Conservation (phyloP, 1,284 basidiomycete species). For the Papiliotrema nemorosa region DNA sequence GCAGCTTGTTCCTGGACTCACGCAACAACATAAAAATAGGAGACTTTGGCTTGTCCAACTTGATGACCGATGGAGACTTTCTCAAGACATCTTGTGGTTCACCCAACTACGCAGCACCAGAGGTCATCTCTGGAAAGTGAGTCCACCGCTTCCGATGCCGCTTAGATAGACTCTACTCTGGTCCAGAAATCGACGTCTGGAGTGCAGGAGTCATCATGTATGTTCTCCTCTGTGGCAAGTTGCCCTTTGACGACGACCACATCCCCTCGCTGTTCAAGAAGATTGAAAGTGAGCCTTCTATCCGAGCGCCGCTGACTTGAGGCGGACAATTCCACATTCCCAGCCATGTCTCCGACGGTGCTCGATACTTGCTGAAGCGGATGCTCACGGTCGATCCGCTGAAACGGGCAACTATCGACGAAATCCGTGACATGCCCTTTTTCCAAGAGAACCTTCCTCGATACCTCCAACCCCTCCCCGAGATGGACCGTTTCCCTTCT, state of each 20-base stretch:
- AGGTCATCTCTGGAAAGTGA: slow-evolving; percentile 81
- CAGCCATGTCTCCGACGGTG: slow-evolving; percentile 68
- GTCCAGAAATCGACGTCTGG: slow-evolving; percentile 98
- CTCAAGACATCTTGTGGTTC: slow-evolving; percentile 91
- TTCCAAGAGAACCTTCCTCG: slow-evolving; percentile 78
- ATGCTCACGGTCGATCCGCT: slow-evolving; percentile 92
- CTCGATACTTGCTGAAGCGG: slow-evolving; percentile 68
- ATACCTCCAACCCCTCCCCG: slow-evolving; percentile 80
- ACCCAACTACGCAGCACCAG: slow-evolving; percentile 94
- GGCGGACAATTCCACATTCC: slow-evolving; percentile 84
- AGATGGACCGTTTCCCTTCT: slow-evolving; percentile 40
- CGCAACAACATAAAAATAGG: slow-evolving; percentile 77
- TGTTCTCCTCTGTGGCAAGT: slow-evolving; percentile 85
- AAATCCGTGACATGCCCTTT: slow-evolving; percentile 84
- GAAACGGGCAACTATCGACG: slow-evolving; percentile 84
- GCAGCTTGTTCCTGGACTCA: slow-evolving; percentile 53
- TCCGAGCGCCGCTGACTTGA: slow-evolving; percentile 38
- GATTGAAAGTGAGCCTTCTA: slow-evolving; percentile 68
- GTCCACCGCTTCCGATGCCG: slow-evolving; percentile 11
- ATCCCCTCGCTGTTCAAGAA: slow-evolving; percentile 87
- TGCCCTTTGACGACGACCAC: slow-evolving; percentile 94
- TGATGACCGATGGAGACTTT: slow-evolving; percentile 92
- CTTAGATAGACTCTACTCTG: slow-evolving; percentile 66
- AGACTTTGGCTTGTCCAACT: slow-evolving; percentile 89
- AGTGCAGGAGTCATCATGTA: slow-evolving; percentile 92